These are phyloP conservation scores for Geranomyces variabilis DNA, from an alignment of 192 early-diverging fungal genomes.

Conservation along the genomic window DNA sequence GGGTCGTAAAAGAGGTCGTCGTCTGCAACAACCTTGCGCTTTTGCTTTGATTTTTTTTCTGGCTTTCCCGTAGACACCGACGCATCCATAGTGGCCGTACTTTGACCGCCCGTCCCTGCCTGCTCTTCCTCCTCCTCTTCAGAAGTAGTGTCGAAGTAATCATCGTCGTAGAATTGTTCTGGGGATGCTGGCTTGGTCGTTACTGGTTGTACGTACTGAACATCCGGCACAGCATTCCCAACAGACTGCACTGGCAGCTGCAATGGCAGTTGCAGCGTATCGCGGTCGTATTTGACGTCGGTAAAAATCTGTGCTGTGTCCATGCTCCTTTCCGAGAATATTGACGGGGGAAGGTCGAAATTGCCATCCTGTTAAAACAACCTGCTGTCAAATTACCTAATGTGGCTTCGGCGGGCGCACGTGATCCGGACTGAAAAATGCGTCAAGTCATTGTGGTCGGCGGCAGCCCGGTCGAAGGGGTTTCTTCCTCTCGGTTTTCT, in stretches of 20 bases:
- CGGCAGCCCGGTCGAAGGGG: too few relatives aligned
- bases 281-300: not conserved
- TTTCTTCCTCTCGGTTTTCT: too few relatives aligned
- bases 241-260: too few relatives aligned
- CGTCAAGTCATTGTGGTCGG: too few relatives aligned
- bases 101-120: not conserved
- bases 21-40: not conserved
- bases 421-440: too few relatives aligned
- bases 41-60: not conserved
- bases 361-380: too few relatives aligned
- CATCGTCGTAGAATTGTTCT: constrained; percentile 12
- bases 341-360: too few relatives aligned
- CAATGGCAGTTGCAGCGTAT: not conserved
- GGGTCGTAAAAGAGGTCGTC: constrained; percentile 24
- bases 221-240: not conserved
- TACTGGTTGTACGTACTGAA: not conserved
- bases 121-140: constrained; percentile 8
- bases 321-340: too few relatives aligned
- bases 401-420: too few relatives aligned
- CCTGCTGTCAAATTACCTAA: too few relatives aligned
- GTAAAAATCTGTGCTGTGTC: not conserved
- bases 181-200: not conserved
- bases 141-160: constrained; percentile 18
- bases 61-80: not conserved
- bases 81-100: not conserved